Evolutionary conservation across 306 rosid genomes (phyloP).

Genomic region (Cucurbita pepo): DNA sequence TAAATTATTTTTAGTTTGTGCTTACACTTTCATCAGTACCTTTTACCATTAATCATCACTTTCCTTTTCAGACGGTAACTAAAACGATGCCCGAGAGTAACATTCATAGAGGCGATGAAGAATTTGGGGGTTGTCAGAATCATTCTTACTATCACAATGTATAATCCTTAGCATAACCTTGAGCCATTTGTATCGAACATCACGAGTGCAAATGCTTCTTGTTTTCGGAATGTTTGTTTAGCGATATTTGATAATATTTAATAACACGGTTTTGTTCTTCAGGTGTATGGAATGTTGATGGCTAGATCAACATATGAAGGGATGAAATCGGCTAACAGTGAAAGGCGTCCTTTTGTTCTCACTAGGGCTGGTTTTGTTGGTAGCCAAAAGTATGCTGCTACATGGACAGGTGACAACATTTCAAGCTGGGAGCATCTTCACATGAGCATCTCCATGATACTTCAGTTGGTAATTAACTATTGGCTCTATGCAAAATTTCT

Average conservation of each 20-base stretch:
- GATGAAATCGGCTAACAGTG: conserved; percentile 53
- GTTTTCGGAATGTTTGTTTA: neutral
- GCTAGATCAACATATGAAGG: conserved; percentile 91
- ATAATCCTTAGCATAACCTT: conserved; percentile 20
- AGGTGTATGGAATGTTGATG: conserved; percentile 89
- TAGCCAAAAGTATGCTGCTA: conserved; percentile 91
- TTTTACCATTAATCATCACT: neutral
- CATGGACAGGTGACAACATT: conserved; percentile 92
- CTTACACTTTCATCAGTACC: neutral
- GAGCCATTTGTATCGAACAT: neutral
- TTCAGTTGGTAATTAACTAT: conserved; percentile 51
- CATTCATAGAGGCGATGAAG: conserved; percentile 78
- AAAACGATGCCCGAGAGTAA: conserved; percentile 90
- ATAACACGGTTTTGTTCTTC: conserved; percentile 8
- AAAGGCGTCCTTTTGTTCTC: conserved; percentile 87
- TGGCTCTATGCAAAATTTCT: too few species aligned
- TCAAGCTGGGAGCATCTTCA: conserved; percentile 93
- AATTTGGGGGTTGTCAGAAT: conserved; percentile 74
- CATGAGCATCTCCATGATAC: conserved; percentile 92
- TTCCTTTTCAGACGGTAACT: conserved; percentile 43
- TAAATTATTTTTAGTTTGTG: neutral
- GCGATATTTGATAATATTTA: neutral
- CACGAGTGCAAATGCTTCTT: neutral
- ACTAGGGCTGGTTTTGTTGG: conserved; percentile 93
- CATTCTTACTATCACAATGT: conserved; percentile 89